Base-by-base conservation (phyloP, 2,329 filamentous ascomycete species). In the Tolypocladium amazonense region DNA sequence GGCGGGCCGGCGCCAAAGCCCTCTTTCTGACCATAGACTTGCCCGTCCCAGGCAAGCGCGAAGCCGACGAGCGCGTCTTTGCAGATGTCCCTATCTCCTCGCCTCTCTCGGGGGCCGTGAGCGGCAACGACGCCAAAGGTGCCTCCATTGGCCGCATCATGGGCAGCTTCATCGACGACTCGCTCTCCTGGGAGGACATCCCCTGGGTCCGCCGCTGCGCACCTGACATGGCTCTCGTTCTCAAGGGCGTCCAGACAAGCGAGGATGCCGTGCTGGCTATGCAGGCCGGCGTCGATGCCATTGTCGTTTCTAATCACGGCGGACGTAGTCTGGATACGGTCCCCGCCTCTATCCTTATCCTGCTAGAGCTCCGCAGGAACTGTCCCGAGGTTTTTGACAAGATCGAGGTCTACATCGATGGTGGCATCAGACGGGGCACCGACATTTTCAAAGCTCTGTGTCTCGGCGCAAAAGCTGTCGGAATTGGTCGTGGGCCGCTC, bases 191-290 rank as follows among this genome's bases (percentile, higher is more conserved):
- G 87, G 78, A 81, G 53, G 87, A 88, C 68, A 76, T 89, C 1
- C 73, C 78, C 5, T 90, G 87, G 86, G 68, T 89, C 27, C 82
- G 85, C 11, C 38, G 33, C 3, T 43, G 61, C 72, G 1, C 9
- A 0, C 75, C 79, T 76, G 69, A 73, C 76, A 60, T 80, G 83
- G 75, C 85, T 67, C 64, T 90, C 76, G 74, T 86, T 63, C 56
- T 90, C 33, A 91, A 90, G 71, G 88, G 88, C 0, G 82, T 91
- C n/a, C 86, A 90, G 73, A 83, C 81, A 18, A 81, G 83, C 0
- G 75, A 77, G 47, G 88, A 91, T 70, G 87, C 87, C 18, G 75
- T 78, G 58, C 78, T 76, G 64, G 84, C 84, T 2, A 77, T 85
- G 41, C 78, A 87, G 57, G 67, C 78, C 15, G 86, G 85, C 0